Percentiles rank a stretch among this genome's conserved stretches.
These are phyloP conservation scores for Myxozyma melibiosi DNA, from an alignment of 805 yeast genomes.

Conservation along the genomic window DNA sequence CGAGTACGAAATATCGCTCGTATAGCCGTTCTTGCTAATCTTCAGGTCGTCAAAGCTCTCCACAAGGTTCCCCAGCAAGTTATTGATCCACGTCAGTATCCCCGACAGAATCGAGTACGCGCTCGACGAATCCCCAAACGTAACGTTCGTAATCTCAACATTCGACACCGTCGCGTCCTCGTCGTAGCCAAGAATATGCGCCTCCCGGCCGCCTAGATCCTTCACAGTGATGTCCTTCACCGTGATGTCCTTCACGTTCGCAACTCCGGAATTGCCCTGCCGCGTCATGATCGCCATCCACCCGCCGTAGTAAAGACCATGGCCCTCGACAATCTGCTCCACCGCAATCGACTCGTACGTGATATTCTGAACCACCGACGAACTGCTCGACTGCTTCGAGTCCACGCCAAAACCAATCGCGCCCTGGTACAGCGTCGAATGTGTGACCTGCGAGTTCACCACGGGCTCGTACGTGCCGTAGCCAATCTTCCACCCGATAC, in stretches of 20 bases:
- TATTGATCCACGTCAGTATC: too few species aligned
- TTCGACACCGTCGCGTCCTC: not conserved
- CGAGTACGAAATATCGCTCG: too few species aligned
- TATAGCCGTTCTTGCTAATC: too few species aligned
- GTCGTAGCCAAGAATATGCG: constrained; percentile 14
- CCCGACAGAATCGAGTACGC: too few species aligned
- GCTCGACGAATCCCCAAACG: too few species aligned
- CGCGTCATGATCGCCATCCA: constrained; percentile 21
- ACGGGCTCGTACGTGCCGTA: constrained; percentile 18
- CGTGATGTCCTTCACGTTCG: constrained; percentile 5
- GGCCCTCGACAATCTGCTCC: constrained; percentile 18
- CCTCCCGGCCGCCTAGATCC: constrained; percentile 20
- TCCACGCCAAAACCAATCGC: constrained; percentile 24
- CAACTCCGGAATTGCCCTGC: constrained; percentile 8
- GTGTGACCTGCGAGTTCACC: not conserved
- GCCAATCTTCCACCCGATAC: constrained; percentile 26
- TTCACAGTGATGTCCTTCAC: constrained; percentile 7
- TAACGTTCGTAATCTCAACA: constrained; percentile 9
- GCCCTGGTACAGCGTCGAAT: constrained; percentile 19
- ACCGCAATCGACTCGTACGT: constrained; percentile 6
- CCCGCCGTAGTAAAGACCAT: constrained; percentile 12
- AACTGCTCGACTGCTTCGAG: constrained; percentile 1
- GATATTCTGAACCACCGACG: constrained; percentile 4
- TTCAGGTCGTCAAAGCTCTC: too few species aligned
- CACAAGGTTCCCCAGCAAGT: too few species aligned